These are phyloP conservation scores for Middelhovenomyces tepae DNA, from an alignment of 805 yeast species.

Conservation along the genomic window DNA sequence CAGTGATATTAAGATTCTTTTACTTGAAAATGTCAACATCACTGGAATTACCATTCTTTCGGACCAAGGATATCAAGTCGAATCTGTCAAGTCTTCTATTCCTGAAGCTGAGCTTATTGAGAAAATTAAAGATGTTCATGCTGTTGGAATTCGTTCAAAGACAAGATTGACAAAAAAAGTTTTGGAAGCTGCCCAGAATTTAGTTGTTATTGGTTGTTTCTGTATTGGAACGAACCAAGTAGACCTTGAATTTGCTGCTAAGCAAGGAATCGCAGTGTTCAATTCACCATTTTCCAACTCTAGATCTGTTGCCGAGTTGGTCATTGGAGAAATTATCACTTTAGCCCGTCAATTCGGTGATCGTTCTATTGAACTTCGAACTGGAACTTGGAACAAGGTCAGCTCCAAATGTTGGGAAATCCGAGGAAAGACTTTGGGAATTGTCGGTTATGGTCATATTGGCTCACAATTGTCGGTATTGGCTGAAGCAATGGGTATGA, in stretches of 20 bases:
- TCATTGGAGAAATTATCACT: conserved; percentile 87
- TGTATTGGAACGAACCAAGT: conserved; percentile 99
- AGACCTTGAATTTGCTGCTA: conserved; percentile 84
- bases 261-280: conserved; percentile 90
- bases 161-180: conserved; percentile 78
- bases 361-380: conserved; percentile 89
- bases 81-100: conserved; percentile 79
- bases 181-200: conserved; percentile 76
- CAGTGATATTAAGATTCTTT: conserved; percentile 85
- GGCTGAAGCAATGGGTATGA: conserved; percentile 98
- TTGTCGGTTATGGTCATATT: conserved; percentile 96
- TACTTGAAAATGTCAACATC: conserved; percentile 87
- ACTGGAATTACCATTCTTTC: conserved; percentile 83
- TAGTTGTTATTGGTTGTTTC: conserved; percentile 92
- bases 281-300: conserved; percentile 98
- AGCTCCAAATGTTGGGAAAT: conserved; percentile 95
- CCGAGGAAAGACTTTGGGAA: conserved; percentile 96
- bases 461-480: conserved; percentile 94
- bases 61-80: conserved; percentile 94
- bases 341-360: conserved; percentile 96
- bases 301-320: conserved; percentile 96
- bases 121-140: conserved; percentile 88
- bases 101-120: conserved; percentile 91
- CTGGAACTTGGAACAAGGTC: conserved; percentile 97
- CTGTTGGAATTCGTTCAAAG: conserved; percentile 96